Evolutionary conservation across 2,329 filamentous ascomycete species (phyloP).

Genomic region (Cytospora piceicola): DNA sequence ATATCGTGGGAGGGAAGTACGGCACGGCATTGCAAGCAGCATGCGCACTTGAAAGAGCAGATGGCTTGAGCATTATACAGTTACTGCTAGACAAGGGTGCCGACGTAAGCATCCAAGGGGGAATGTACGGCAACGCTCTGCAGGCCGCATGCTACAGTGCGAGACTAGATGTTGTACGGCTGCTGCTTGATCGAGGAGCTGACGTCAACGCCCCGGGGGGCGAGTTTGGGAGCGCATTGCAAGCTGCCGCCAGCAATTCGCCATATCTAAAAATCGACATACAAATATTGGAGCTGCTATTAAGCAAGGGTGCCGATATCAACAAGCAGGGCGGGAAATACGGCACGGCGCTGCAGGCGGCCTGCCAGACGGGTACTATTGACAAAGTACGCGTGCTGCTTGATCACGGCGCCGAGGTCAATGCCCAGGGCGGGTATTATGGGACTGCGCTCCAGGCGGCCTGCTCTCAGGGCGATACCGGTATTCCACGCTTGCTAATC

Average conservation of each 20-base stretch:
- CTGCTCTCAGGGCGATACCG: accelerated
- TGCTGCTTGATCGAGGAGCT: neutral
- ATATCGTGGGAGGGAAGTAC: neutral
- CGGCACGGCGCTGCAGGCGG: neutral
- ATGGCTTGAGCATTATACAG: no score
- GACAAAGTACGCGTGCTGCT: neutral
- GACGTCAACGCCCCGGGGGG: neutral
- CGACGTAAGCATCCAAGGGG: no score
- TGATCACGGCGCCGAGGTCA: neutral
- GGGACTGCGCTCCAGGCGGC: slow-evolving; percentile 1
- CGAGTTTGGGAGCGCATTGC: neutral
- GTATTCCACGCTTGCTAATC: neutral
- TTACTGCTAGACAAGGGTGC: no score
- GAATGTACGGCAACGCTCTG: no score
- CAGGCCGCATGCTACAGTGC: no score
- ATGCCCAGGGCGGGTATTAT: neutral
- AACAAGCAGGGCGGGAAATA: neutral
- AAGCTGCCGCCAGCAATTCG: neutral
- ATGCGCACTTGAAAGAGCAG: no score
- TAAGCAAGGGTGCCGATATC: neutral
- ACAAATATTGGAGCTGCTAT: neutral
- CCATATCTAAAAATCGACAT: no score
- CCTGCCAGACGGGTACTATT: neutral
- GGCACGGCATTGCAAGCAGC: neutral
- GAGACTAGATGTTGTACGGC: no score